Conservation (phyloP, 1,139 yeast genomes). For the Lodderomyces oxycetoniae region DNA sequence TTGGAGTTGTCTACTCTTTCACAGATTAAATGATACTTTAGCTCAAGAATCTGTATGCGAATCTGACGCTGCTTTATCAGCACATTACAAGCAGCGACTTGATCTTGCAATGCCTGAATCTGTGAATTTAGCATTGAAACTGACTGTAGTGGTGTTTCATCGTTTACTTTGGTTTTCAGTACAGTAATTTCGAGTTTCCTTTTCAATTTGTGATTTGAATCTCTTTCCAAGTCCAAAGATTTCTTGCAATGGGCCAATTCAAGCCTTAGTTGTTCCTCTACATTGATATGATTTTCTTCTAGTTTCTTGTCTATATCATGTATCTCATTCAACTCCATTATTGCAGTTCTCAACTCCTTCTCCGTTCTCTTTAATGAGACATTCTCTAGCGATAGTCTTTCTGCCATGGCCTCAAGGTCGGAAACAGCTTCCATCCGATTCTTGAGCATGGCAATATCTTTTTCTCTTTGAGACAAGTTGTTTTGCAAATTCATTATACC, state of each 20-base stretch:
- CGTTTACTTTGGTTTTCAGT: too few species aligned
- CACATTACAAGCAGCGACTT: background rate
- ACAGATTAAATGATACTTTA: background rate
- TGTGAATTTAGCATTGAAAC: too few species aligned
- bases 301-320: slow-evolving; percentile 58
- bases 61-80: background rate
- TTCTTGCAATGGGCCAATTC: slow-evolving; percentile 1
- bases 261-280: slow-evolving; percentile 2
- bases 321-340: slow-evolving; percentile 57
- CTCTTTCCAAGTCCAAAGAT: background rate
- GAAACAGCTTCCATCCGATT: slow-evolving; percentile 38
- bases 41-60: background rate
- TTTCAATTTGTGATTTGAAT: too few species aligned
- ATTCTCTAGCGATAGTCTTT: slow-evolving; percentile 53
- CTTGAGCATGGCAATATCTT: slow-evolving; percentile 27
- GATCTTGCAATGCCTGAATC: slow-evolving; percentile 1
- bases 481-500: slow-evolving; percentile 13
- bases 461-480: slow-evolving; percentile 6
- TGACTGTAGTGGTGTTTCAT: too few species aligned
- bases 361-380: slow-evolving; percentile 39
- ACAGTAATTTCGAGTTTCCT: too few species aligned
- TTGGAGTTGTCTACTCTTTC: background rate
- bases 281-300: slow-evolving; percentile 42
- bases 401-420: slow-evolving; percentile 48
- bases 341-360: slow-evolving; percentile 32